phyloP scores from a whole-genome alignment of 441 rosid species.

The Arabidopsis hybrid region DNA sequence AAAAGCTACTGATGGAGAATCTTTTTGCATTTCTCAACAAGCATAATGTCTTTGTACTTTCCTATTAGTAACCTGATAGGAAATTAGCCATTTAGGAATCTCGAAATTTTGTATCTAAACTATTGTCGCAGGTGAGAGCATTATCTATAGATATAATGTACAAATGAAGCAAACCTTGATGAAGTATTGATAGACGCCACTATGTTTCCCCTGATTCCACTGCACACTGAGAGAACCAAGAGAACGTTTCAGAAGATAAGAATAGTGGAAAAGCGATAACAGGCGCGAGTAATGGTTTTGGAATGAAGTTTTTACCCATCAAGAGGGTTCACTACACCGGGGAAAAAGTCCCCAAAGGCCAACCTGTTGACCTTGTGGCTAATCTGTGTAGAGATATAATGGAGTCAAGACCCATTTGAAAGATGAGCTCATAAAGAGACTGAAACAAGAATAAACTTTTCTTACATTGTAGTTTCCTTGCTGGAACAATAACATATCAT shows the following conservation, averaged over 20 bases:
- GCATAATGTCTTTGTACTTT: neutral
- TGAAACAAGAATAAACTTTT: slow-evolving; percentile 5
- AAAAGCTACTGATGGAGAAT: neutral
- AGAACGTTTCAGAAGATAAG: slow-evolving; percentile 10
- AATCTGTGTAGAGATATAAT: slow-evolving; percentile 54
- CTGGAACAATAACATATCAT: slow-evolving; percentile 83
- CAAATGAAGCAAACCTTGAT: slow-evolving; percentile 65
- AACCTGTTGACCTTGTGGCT: slow-evolving; percentile 88
- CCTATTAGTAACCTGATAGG: neutral
- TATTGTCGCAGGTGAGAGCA: neutral
- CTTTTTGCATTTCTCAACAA: slow-evolving; percentile 1
- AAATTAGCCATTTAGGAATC: no score
- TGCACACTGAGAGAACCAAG: slow-evolving; percentile 60
- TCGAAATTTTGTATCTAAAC: neutral
- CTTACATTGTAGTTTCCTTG: slow-evolving; percentile 91
- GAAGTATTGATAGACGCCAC: slow-evolving; percentile 95
- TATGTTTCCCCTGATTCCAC: slow-evolving; percentile 78
- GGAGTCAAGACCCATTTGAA: slow-evolving; percentile 12
- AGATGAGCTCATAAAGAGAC: neutral
- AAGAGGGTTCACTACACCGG: slow-evolving; percentile 96
- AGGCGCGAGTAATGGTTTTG: neutral
- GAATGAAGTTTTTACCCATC: slow-evolving; percentile 66
- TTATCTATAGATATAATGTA: neutral
- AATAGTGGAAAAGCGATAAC: neutral
- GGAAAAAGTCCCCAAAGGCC: slow-evolving; percentile 91